A percentile compares a stretch with the other conserved stretches of the same genome.
Conservation (phyloP, 139 green algal species). For the Coelastrella sp. region DNA sequence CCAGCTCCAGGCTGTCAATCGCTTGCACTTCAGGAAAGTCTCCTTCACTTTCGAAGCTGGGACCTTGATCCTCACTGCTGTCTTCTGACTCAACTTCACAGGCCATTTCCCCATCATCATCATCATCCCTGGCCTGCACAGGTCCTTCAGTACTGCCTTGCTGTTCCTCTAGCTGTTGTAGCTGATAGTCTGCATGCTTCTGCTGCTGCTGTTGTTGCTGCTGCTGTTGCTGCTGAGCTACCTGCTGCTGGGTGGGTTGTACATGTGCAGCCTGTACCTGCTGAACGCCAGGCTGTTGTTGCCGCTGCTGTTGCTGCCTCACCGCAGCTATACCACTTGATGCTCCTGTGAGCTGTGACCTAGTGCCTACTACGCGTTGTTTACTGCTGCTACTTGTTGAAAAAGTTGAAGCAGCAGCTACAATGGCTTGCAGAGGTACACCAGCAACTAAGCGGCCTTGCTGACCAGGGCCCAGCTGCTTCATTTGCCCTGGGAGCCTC, state of each 20-base stretch:
- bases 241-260: not conserved
- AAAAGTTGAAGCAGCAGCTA: not conserved
- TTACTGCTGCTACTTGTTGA: not conserved
- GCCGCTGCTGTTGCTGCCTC: not conserved
- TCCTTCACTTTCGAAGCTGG: not conserved
- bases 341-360: no score
- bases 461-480: not conserved
- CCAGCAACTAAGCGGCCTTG: not conserved
- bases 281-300: not conserved
- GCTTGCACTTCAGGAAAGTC: not conserved
- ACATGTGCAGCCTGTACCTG: not conserved
- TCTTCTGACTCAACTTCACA: not conserved
- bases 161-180: not conserved
- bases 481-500: not conserved
- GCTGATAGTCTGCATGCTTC: not conserved
- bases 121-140: not conserved
- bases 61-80: not conserved
- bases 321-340: no score
- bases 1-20: not conserved
- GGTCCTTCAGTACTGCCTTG: not conserved
- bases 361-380: no score
- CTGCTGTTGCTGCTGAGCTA: not conserved
- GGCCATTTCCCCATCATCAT: not conserved
- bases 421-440: not conserved
- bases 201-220: not conserved